These are phyloP conservation scores for Naganishia sp. DNA, from an alignment of 1,284 basidiomycete species.

Conservation along the genomic window DNA sequence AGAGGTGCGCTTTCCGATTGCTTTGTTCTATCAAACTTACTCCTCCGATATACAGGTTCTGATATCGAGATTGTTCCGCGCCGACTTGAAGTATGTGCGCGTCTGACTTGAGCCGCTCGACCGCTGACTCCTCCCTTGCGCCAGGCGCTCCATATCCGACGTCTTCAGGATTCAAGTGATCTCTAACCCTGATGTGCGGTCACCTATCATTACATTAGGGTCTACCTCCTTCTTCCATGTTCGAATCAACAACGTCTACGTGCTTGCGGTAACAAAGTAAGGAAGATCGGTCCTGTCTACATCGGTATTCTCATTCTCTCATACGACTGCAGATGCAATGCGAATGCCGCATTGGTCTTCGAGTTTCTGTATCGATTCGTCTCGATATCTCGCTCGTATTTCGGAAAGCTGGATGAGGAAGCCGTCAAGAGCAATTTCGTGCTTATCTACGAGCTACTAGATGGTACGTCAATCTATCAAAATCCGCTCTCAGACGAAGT, in stretches of 20 bases:
- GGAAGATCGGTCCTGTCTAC: constrained; percentile 41
- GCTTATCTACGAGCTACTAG: constrained; percentile 90
- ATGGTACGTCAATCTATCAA: constrained; percentile 63
- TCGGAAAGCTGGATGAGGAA: constrained; percentile 97
- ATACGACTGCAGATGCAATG: constrained; percentile 71
- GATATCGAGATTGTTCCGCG: constrained; percentile 86
- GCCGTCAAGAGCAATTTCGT: constrained; percentile 99
- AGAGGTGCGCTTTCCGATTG: constrained; percentile 63
- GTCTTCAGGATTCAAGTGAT: constrained; percentile 98
- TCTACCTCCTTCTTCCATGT: constrained; percentile 98
- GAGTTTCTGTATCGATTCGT: constrained; percentile 97
- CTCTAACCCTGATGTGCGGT: constrained; percentile 92
- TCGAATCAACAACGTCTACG: constrained; percentile 87
- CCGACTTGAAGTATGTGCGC: constrained; percentile 81
- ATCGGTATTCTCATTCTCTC: neutral
- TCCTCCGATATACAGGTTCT: constrained; percentile 64
- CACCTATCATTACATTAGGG: constrained; percentile 95
- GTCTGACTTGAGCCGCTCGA: neutral
- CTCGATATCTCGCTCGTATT: constrained; percentile 88
- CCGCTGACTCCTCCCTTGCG: neutral
- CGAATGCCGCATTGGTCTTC: constrained; percentile 95
- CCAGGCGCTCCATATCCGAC: constrained; percentile 94
- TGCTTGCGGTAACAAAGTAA: constrained; percentile 92
- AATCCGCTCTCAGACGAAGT: neutral
- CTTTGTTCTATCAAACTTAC: too few relatives aligned